Base-by-base conservation (phyloP, 192 early-diverging fungal genomes). In the Piromyces finnis region DNA sequence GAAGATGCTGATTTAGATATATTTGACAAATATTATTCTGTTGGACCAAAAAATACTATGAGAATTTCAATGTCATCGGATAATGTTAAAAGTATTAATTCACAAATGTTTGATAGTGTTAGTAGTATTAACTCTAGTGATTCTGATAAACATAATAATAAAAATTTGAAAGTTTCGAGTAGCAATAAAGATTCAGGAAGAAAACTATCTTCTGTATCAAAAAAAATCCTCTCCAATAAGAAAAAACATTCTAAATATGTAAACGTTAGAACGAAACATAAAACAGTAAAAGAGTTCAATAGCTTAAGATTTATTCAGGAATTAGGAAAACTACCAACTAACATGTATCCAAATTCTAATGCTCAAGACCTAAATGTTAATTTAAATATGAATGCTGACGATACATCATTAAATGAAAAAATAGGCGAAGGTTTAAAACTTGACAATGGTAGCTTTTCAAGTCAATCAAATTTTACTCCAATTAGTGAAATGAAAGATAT, bases 231-330 rank as follows among this genome's bases (percentile, higher is more conserved):
- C 35, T 79, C 39, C 28, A 77, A 41, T 9, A 28, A 39, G 27
- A 80, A 77, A 28, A 28, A 51, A 29, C 68, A 29, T 16, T 77
- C 77, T 35, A 36, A 36, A 29, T 78, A 80, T 28, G 82, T 85
- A 9, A 85, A 84, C 79, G 81, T 85, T 28, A 84, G 81, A 79
- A 78, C 68, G 4, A 79, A 85, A 59, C 81, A 81, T n/a, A 85
- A 85, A 79, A 39, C 79, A 26, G n/a, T 79, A 35, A 79, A 77
- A 68, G 84, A 85, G 26, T 82, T 85, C 51, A 78, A 82, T 26
- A 79, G 81, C 16, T 78, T 85, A 29, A 77, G 79, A 12, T 39
- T 82, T 29, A 78, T 84, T 30, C 84, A 85, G 35, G 83, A 83
- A 30, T 77, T 85, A 78, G 83, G 83, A 5, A 82, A 79, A n/a